These are phyloP conservation scores for Fusarium albidum DNA, from an alignment of 2,329 filamentous ascomycete species.

Conservation along the genomic window DNA sequence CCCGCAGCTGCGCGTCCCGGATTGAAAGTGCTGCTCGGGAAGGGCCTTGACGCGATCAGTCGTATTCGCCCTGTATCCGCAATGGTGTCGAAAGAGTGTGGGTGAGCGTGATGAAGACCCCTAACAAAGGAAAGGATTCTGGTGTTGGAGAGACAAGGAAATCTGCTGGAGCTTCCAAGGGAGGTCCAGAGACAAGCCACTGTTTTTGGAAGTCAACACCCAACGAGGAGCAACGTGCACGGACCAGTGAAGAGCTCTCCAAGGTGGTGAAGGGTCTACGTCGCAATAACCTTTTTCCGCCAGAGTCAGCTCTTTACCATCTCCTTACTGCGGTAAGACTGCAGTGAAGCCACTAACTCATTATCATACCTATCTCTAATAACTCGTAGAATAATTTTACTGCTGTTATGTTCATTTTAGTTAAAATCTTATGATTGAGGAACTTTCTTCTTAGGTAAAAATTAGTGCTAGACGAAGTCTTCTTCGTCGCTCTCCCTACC, in stretches of 20 bases:
- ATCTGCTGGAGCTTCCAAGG: constrained; percentile 39
- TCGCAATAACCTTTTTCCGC: constrained; percentile 34
- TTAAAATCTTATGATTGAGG: too few relatives aligned
- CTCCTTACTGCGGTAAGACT: too few relatives aligned
- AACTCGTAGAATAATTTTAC: too few relatives aligned
- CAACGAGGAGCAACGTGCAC: constrained; percentile 36
- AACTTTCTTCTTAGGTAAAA: too few relatives aligned
- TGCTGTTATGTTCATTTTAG: too few relatives aligned
- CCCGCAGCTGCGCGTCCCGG: constrained; percentile 29
- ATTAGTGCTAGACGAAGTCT: too few relatives aligned
- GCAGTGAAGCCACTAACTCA: too few relatives aligned
- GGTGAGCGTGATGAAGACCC: constrained; percentile 17
- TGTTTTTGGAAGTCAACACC: constrained; percentile 35
- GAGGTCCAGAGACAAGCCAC: constrained; percentile 19
- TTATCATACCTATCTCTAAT: too few relatives aligned
- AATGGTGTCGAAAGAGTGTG: constrained; percentile 22
- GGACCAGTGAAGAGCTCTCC: constrained; percentile 14
- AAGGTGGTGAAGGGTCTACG: constrained; percentile 2
- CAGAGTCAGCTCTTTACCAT: too few relatives aligned
- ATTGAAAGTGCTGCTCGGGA: neutral
- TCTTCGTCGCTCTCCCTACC: too few relatives aligned
- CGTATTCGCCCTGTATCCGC: constrained; percentile 3
- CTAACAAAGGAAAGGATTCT: constrained; percentile 36
- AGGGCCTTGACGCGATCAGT: neutral
- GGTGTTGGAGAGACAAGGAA: constrained; percentile 35